Conservation (phyloP, 2,329 filamentous ascomycete genomes). For the Metarhizium brunneum region DNA sequence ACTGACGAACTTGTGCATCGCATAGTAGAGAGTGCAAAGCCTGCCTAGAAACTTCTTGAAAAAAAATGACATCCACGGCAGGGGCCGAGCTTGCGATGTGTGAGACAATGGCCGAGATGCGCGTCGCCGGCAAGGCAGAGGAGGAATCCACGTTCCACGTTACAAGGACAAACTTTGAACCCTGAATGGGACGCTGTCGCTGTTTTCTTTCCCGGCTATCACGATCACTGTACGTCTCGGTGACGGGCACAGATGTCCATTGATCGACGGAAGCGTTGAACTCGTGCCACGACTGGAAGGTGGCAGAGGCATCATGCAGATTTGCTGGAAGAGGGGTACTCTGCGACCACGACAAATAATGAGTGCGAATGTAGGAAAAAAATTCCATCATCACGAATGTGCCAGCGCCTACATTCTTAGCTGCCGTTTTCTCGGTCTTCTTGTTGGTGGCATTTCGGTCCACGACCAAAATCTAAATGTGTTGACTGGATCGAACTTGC, state of each 20-base stretch:
- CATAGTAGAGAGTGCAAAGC: constrained; percentile 16
- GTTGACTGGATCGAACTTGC: too few relatives aligned
- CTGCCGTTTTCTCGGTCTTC: too few relatives aligned
- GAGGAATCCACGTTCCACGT: neutral
- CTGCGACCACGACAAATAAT: neutral
- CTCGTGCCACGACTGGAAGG: neutral
- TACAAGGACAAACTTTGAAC: neutral
- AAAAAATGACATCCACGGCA: constrained; percentile 21
- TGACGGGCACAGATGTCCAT: neutral
- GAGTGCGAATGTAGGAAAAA: neutral
- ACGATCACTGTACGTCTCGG: neutral
- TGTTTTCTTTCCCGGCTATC: neutral
- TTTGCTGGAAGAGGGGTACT: neutral
- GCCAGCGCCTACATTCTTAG: too few relatives aligned
- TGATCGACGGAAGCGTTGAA: neutral
- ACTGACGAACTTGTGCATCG: constrained; percentile 3
- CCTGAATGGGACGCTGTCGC: neutral
- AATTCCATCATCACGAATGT: too few relatives aligned
- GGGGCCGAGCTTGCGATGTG: constrained; percentile 9
- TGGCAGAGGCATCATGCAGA: neutral
- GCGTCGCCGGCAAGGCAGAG: neutral
- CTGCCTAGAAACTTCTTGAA: constrained; percentile 22
- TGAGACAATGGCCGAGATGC: constrained; percentile 15
- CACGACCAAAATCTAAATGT: too few relatives aligned
- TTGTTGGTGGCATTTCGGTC: too few relatives aligned